These are phyloP conservation scores for Torrubiella hemipterigena DNA, from an alignment of 2,329 filamentous ascomycete genomes.

Conservation along the genomic window DNA sequence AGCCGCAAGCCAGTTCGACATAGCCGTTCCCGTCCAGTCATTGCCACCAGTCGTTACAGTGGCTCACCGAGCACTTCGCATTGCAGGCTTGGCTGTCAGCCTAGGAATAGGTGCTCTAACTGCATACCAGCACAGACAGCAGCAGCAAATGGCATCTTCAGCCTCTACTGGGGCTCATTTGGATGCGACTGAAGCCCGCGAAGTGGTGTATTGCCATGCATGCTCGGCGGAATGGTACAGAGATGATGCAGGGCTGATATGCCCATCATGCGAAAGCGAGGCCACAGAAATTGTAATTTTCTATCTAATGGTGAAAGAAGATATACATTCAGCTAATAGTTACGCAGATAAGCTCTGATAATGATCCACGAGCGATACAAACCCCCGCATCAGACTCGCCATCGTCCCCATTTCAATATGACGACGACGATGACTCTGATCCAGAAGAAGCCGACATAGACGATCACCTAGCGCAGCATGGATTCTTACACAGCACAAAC, in stretches of 20 bases:
- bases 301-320: neutral
- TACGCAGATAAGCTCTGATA: neutral
- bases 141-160: slow-evolving; percentile 25
- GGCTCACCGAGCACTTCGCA: slow-evolving; percentile 44
- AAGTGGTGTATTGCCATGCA: slow-evolving; percentile 77
- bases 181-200: slow-evolving; percentile 39
- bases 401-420: slow-evolving; percentile 15
- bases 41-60: slow-evolving; percentile 22
- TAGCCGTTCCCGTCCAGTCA: too few relatives aligned
- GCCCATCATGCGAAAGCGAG: slow-evolving; percentile 67
- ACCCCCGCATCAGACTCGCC: slow-evolving; percentile 13
- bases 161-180: slow-evolving; percentile 24
- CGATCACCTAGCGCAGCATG: slow-evolving; percentile 32
- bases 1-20: too few relatives aligned
- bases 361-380: slow-evolving; percentile 2
- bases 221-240: slow-evolving; percentile 75
- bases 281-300: slow-evolving; percentile 73
- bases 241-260: slow-evolving; percentile 55
- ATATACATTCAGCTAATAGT: slow-evolving; percentile 8
- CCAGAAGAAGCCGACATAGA: slow-evolving; percentile 49
- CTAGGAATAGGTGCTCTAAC: slow-evolving; percentile 46
- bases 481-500: slow-evolving; percentile 26
- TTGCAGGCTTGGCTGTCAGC: slow-evolving; percentile 43
- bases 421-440: slow-evolving; percentile 34
- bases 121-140: slow-evolving; percentile 37